A percentile compares a stretch with the other conserved stretches of the same genome.
phyloP scores from a whole-genome alignment of 1,284 basidiomycete species.

The Cerioporus squamosus region DNA sequence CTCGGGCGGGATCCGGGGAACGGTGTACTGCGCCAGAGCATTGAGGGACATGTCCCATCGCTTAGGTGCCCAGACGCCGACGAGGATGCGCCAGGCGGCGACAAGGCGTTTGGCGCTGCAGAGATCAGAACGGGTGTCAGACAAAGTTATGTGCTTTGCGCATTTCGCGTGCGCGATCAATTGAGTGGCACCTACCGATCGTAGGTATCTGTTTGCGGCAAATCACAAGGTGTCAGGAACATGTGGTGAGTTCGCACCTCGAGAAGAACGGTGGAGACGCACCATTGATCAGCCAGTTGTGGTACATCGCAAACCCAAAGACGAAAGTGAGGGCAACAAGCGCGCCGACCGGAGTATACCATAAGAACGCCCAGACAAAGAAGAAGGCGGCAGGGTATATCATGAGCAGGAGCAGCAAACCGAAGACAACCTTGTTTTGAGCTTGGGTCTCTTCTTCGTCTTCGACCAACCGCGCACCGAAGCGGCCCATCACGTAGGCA shows the following conservation, averaged over 20 bases:
- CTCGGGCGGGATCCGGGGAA: conserved; percentile 63
- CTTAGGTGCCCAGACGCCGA: conserved; percentile 89
- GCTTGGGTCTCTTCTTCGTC: conserved; percentile 93
- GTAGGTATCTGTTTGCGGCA: conserved; percentile 66
- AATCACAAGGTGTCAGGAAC: conserved; percentile 4
- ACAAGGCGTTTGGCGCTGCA: conserved; percentile 77
- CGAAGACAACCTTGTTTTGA: conserved; percentile 90
- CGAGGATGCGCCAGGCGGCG: conserved; percentile 88
- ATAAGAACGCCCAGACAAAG: conserved; percentile 80
- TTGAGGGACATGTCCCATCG: conserved; percentile 75
- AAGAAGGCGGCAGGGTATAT: conserved; percentile 86
- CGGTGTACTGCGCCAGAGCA: conserved; percentile 77
- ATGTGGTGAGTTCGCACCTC: neutral
- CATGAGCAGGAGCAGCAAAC: conserved; percentile 73
- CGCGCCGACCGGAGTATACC: conserved; percentile 63
- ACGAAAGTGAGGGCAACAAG: conserved; percentile 45
- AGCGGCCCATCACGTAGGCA: conserved; percentile 77
- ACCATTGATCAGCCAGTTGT: conserved; percentile 79
- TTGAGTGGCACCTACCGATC: conserved; percentile 66
- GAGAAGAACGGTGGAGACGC: conserved; percentile 35
- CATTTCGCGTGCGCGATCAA: neutral
- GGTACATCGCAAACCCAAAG: conserved; percentile 81
- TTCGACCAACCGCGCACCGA: conserved; percentile 76
- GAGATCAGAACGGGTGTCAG: conserved; percentile 20
- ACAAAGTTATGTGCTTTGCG: conserved; percentile 5